phyloP scores from a whole-genome alignment of 805 yeast species.

The Myxozyma nipponensis region DNA sequence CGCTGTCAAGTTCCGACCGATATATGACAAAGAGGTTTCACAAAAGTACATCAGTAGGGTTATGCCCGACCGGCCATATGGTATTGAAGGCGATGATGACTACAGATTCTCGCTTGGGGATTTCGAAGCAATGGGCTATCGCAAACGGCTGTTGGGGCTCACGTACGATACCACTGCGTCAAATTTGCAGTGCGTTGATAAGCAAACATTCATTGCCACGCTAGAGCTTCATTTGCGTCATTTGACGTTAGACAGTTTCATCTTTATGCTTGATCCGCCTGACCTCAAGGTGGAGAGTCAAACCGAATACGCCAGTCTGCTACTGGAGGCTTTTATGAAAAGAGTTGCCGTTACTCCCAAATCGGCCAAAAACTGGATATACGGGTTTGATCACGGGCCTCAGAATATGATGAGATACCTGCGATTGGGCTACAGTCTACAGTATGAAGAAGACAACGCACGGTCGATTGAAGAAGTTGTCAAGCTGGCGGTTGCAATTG shows the following conservation, averaged over 20 bases:
- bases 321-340: constrained; percentile 11
- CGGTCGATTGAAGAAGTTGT: constrained; percentile 4
- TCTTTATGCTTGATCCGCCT: constrained; percentile 16
- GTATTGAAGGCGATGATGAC: neutral
- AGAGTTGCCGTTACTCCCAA: neutral
- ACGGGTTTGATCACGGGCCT: constrained; percentile 10
- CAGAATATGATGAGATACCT: constrained; percentile 7
- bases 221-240: constrained; percentile 10
- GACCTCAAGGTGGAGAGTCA: constrained; percentile 1
- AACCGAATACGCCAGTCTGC: constrained; percentile 4
- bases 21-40: constrained; percentile 16
- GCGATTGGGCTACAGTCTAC: neutral
- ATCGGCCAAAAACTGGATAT: constrained; percentile 14
- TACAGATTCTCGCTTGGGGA: neutral
- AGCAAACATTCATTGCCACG: constrained; percentile 11
- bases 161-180: constrained; percentile 10
- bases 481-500: constrained; percentile 8
- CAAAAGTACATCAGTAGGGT: neutral
- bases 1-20: constrained; percentile 5
- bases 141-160: neutral
- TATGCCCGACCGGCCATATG: neutral
- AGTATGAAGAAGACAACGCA: neutral
- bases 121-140: constrained; percentile 1
- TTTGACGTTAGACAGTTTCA: constrained; percentile 4
- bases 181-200: constrained; percentile 3